A percentile compares a stretch with the other conserved stretches of the same genome.
Evolutionary conservation across 2,329 filamentous ascomycete species (phyloP).

Genomic region (Sordariomycetes sp.): DNA sequence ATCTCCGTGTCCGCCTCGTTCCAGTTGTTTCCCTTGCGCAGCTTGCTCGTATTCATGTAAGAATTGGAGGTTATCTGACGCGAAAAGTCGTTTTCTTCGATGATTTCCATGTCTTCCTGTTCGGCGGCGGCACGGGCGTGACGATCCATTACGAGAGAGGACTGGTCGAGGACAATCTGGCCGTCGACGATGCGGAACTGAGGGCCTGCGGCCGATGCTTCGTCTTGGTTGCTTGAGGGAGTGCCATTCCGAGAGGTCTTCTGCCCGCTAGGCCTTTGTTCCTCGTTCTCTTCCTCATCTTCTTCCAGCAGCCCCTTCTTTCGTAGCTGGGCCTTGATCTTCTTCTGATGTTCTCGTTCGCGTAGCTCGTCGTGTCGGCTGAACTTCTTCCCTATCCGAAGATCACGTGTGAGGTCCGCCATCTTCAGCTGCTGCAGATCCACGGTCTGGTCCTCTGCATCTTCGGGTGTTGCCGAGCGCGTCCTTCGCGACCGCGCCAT

Average conservation of each 20-base stretch:
- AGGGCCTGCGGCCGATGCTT: constrained; percentile 30
- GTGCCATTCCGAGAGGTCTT: constrained; percentile 5
- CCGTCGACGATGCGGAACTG: constrained; percentile 61
- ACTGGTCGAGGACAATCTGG: constrained; percentile 62
- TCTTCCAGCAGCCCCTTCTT: constrained; percentile 11
- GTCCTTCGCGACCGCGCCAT: constrained; percentile 21
- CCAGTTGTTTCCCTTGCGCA: constrained; percentile 60
- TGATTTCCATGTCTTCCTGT: constrained; percentile 46
- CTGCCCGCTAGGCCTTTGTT: constrained; percentile 1
- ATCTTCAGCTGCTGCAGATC: constrained; percentile 61
- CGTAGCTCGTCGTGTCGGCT: constrained; percentile 65
- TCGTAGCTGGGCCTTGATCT: constrained; percentile 18
- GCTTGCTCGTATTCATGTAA: constrained; percentile 52
- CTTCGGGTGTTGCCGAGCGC: constrained; percentile 50
- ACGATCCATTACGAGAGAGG: constrained; percentile 58
- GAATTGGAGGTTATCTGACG: constrained; percentile 59
- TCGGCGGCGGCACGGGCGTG: constrained; percentile 51
- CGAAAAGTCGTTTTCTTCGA: constrained; percentile 74
- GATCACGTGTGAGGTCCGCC: constrained; percentile 61
- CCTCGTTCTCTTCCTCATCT: constrained; percentile 2
- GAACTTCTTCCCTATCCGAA: constrained; percentile 66
- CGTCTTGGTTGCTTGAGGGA: no score
- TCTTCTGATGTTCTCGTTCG: constrained; percentile 48
- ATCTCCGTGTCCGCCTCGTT: constrained; percentile 59
- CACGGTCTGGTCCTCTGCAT: constrained; percentile 52